Base-by-base conservation (phyloP, 2,329 filamentous ascomycete species). In the Colletotrichum sp. region DNA sequence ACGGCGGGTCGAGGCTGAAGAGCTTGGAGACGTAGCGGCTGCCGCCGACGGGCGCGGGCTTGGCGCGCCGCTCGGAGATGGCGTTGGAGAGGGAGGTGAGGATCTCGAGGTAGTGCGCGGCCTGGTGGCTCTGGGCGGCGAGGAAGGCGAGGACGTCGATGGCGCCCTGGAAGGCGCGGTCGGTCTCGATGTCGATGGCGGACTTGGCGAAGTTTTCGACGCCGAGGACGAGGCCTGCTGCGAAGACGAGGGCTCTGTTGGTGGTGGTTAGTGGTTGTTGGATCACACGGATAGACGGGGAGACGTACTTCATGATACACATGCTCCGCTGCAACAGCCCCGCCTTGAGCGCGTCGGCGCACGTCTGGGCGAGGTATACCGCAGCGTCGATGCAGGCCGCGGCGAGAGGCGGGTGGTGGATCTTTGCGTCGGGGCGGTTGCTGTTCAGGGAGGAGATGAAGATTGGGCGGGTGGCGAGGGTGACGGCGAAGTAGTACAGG, bases 81-180 rank as follows among this genome's bases (percentile, higher is more conserved):
- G 88, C 88, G 12, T 85, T 85, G 0, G 85, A 84, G 6, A 91
- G 81, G 4, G 85, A 82, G 0, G 83, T 87, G 9, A 92, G 82
- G 24, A 92, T 92, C 7, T 91, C 89, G 14, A 87, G 85, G 78
- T 92, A 92, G 68, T 92, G 90, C 4, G 85, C 87, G 4, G 91
- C 91, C 76, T 92, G 90, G 0, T 90, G 88, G 55, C 89, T 52
- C 43, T 52, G 43, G 6, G 43, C 43, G 43, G 43, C 43, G 43
- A 52, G 43, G n/a, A 52, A 52, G 91, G 64, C 83, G 2, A 92
- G 84, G 1, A 92, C 87, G 21, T 87, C 84, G 6, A 87, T 85
- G 3, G 90, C 87, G 4, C 87, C 86, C 24, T 84, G 81, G 76
- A 92, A 92, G 0, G 90, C 87, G 8, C 81, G 79, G n/a, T 87